Percentiles rank a stretch among this genome's conserved stretches.
Evolutionary conservation across 2,329 filamentous ascomycete species (phyloP).

Genomic region (Pseudocercospora eumusae): DNA sequence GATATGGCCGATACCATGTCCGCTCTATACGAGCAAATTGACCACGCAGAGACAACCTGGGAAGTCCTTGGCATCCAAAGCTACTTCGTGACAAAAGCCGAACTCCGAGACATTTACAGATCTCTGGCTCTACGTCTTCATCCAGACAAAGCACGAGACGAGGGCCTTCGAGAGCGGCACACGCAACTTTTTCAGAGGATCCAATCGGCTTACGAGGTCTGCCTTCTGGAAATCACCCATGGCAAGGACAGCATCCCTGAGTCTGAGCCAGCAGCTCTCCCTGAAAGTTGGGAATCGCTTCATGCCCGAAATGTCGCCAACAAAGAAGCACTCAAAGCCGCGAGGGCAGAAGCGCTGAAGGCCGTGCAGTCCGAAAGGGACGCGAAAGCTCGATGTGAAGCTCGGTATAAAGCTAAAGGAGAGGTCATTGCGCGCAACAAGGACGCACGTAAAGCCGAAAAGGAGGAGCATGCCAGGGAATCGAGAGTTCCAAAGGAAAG

Average conservation of each 20-base stretch:
- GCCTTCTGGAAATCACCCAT: background rate
- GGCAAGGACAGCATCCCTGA: background rate
- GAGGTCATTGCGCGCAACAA: background rate
- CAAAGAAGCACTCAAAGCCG: background rate
- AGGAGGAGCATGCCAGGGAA: background rate
- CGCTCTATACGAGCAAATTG: background rate
- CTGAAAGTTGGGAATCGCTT: background rate
- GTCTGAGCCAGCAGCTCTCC: background rate
- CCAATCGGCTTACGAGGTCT: background rate
- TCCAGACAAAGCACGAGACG: background rate
- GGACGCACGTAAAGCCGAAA: background rate
- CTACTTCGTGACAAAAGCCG: background rate
- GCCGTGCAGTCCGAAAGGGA: background rate
- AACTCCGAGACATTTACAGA: background rate
- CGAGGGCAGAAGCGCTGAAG: background rate
- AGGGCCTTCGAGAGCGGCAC: background rate
- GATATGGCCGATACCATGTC: background rate
- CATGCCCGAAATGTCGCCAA: background rate
- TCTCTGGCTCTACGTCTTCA: background rate
- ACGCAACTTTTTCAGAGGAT: background rate
- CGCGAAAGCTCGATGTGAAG: background rate
- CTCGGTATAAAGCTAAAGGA: background rate
- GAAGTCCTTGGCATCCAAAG: background rate
- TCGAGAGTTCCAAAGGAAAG: background rate
- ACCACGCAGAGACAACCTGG: background rate